Base-by-base conservation (phyloP, 805 yeast genomes). In the Sungouiella thailandica region DNA sequence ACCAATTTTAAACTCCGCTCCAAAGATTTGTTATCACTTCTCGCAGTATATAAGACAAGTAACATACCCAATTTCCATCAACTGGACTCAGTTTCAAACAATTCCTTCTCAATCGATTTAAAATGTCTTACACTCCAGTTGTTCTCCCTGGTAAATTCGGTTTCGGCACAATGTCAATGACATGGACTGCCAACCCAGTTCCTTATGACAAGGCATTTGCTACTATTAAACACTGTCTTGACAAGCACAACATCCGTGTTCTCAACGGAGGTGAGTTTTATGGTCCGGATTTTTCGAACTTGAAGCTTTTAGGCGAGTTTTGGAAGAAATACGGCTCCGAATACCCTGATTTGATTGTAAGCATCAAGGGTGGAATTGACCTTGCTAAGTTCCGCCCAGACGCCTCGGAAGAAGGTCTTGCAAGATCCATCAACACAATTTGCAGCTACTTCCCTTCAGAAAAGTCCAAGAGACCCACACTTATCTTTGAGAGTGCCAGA, bases 181-280 rank as follows among this genome's bases (percentile, higher is more conserved):
- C 95, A 1, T 77, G 84, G 85, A 68, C 70, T 25, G 73, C 80
- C 0, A 53, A 48, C 0, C 86, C 85, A 22, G 56, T 72, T 22
- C 70, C 81, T 6, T 55, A 68, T 32, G 76, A 70, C 13, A 62
- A 67, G 34, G 78, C 83, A 2, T 64, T 77, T 39, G 73, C 60
- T 8, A 59, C 74, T 2, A 62, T 87, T 53, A 68, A 74, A 36
- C 43, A 44, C 30, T 47, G 47, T 15, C 53, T 53, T 17, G 51
- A 53, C 23, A 60, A 65, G 23, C 80, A 82, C 17, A 67, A 78
- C 41, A 64, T 74, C 57, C 58, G 57, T 8, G 70, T 81, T 38
- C 61, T 83, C 57, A 85, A 85, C 50, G 78, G 77, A 17, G 93
- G 93, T 39, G 93, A 80, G 48, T 84, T 86, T 51, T 86, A 87